These are phyloP conservation scores for Haplosporangium sp. DNA, from an alignment of 371 early-diverging fungal genomes.

Conservation along the genomic window DNA sequence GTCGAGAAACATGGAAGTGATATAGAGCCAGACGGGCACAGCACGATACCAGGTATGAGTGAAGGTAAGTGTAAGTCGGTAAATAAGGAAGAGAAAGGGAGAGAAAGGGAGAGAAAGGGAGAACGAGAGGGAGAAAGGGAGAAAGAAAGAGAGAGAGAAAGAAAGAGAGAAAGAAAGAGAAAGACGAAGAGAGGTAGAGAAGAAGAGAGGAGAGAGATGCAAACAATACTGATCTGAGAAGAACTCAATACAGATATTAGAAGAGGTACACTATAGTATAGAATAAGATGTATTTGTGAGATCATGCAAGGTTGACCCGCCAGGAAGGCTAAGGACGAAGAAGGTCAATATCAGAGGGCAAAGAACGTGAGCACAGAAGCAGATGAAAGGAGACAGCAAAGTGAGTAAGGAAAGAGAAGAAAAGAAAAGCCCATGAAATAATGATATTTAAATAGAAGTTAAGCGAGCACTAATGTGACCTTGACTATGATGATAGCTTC, in stretches of 20 bases:
- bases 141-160: background rate
- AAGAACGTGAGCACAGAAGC: background rate
- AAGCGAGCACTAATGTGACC: too few species aligned
- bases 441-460: too few species aligned
- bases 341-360: background rate
- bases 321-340: too few species aligned
- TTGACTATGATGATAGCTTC: too few species aligned
- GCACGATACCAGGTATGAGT: background rate
- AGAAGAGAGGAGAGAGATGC: too few species aligned
- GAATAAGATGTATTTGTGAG: too few species aligned
- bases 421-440: background rate
- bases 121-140: background rate
- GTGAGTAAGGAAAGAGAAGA: background rate
- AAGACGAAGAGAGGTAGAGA: background rate
- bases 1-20: too few species aligned
- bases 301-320: too few species aligned
- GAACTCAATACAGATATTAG: too few species aligned
- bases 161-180: slow-evolving; percentile 11
- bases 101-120: background rate
- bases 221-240: too few species aligned
- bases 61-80: background rate
- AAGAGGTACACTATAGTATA: too few species aligned
- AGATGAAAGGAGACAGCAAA: background rate
- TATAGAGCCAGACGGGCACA: too few species aligned
- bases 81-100: slow-evolving; percentile 1